These are phyloP conservation scores for Anthoceros angustus DNA, from an alignment of 225 moss, liverwort and hornwort species.

Conservation along the genomic window DNA sequence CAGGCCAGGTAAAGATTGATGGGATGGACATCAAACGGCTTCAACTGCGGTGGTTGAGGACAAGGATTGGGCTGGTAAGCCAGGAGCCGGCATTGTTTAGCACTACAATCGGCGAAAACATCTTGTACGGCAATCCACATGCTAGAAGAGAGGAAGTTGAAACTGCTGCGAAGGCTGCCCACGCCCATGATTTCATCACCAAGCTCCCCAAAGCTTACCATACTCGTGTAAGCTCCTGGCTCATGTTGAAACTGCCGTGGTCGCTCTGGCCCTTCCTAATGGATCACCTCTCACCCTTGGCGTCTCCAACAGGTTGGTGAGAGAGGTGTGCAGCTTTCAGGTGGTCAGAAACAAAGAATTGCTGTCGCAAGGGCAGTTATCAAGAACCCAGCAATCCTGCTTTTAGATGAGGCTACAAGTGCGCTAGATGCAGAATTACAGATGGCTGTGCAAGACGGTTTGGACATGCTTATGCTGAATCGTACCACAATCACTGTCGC, in stretches of 20 bases:
- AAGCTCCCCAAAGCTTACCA: slow-evolving; percentile 17
- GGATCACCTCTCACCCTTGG: not conserved
- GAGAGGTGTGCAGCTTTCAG: slow-evolving; percentile 13
- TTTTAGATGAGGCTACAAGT: slow-evolving; percentile 22
- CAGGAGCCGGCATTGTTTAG: slow-evolving; percentile 24
- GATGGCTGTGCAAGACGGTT: slow-evolving; percentile 17
- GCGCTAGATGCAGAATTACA: slow-evolving; percentile 17
- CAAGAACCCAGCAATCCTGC: slow-evolving; percentile 15
- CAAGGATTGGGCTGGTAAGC: slow-evolving; percentile 13
- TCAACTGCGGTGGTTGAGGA: slow-evolving; percentile 16
- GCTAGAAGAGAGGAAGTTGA: slow-evolving; percentile 15
- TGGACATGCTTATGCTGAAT: slow-evolving; percentile 16
- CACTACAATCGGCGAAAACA: slow-evolving; percentile 12
- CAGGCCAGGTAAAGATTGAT: slow-evolving; percentile 19
- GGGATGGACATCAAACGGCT: slow-evolving; percentile 14
- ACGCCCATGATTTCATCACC: slow-evolving; percentile 19
- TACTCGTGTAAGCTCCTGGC: slow-evolving; percentile 10
- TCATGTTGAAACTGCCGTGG: too few relatives aligned
- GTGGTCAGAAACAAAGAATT: slow-evolving; percentile 21
- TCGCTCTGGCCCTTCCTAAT: not conserved
- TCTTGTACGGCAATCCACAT: slow-evolving; percentile 14
- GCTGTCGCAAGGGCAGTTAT: slow-evolving; percentile 23
- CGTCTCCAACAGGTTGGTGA: slow-evolving; percentile 10
- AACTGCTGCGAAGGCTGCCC: slow-evolving; percentile 14
- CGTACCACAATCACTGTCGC: slow-evolving; percentile 16